Base-by-base conservation (phyloP, 257 asterid species). In the Nemophila menziesii region DNA sequence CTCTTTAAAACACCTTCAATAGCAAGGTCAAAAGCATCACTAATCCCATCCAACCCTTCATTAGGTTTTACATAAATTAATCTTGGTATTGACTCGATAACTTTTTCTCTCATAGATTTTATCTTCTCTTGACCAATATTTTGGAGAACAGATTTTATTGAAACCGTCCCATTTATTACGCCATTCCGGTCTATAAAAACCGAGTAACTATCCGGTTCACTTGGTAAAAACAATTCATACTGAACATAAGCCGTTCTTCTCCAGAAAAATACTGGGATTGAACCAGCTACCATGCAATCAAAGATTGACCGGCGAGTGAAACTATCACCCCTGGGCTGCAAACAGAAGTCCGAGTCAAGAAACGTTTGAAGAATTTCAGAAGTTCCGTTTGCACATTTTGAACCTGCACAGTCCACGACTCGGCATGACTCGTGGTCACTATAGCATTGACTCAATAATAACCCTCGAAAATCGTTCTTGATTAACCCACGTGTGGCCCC, bases 251-350 rank as follows among this genome's bases (percentile, higher is more conserved):
- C 86, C 0, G 84, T 77, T 44, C 94, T 54, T 37, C 49, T 62
- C 97, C 94, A 86, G 78, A 86, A 86, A 4, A 86, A 86, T 19
- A 82, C 87, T 56, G 97, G 94, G 3, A 82, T 66, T 1, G 97
- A 72, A 36, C 97, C 97, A 42, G 94, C 93, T n/a, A 86, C 29
- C 97, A 86, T 74, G 62, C 97, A 86, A 45, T 86, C 97, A 8
- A 86, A 86, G 4, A 73, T 68, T 4, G 94, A 82, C 49, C 94
- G 67, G 34, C 97, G 65, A 1, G 97, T 86, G 24, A 72, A 69
- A 12, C 90, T 74, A 18, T 86, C 97, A 1, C 97, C 96, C 14
- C 93, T 63, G 16, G 96, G 96, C 63, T 86, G 96, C 52, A 86
- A 57, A 46, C 94, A 86, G 54, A 86, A 86, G 6, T 82, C 74